Conservation (phyloP, 345 rosid genomes). For the Linum tenue region DNA sequence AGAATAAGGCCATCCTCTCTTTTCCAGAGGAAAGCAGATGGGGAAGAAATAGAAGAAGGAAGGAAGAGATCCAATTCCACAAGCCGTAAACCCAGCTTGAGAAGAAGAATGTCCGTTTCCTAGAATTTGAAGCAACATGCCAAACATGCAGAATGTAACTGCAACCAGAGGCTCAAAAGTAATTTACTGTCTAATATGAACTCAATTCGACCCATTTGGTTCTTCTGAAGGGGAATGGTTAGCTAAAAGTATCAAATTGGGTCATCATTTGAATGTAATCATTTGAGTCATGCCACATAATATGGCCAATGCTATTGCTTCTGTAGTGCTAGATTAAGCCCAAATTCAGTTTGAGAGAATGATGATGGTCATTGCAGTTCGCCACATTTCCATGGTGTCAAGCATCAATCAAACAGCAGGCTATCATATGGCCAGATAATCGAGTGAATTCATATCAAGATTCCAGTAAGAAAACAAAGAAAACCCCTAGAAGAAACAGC, state of each 20-base stretch:
- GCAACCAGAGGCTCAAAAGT: background rate
- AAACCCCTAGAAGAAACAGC: background rate
- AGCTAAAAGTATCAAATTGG: too few species aligned
- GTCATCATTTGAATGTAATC: too few species aligned
- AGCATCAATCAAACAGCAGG: too few species aligned
- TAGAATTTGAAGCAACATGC: background rate
- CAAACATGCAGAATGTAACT: background rate
- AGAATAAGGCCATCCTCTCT: conserved; percentile 40
- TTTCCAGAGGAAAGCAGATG: conserved; percentile 34
- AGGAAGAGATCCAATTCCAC: conserved; percentile 21
- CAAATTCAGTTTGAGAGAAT: too few species aligned
- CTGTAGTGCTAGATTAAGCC: too few species aligned
- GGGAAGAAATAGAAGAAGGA: conserved; percentile 25
- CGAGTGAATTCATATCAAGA: too few species aligned
- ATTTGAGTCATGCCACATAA: too few species aligned
- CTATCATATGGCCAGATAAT: too few species aligned
- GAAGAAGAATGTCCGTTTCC: conserved; percentile 32
- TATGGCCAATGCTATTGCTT: too few species aligned
- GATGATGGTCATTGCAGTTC: too few species aligned
- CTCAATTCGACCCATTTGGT: background rate
- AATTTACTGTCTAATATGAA: background rate
- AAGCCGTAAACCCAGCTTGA: conserved; percentile 17
- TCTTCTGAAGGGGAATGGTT: background rate
- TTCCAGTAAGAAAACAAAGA: background rate
- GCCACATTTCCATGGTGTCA: too few species aligned